Evolutionary conservation across 257 asterid species (phyloP).

Genomic region (Osmanthus fragrans): DNA sequence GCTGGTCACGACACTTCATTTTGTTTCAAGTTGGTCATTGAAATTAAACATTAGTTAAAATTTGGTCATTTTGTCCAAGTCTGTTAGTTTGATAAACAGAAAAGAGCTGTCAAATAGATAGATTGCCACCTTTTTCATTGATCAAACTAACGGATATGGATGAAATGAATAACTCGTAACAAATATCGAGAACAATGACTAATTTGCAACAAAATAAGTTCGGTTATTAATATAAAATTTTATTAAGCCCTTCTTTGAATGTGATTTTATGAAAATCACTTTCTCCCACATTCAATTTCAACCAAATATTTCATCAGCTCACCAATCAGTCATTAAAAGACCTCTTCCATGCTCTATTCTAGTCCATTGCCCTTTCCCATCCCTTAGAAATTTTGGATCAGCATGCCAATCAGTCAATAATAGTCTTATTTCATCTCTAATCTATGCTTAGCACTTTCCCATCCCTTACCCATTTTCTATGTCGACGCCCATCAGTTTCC

Average conservation of each 20-base stretch:
- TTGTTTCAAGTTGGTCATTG: background rate
- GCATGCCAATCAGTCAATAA: background rate
- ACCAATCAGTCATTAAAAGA: no score
- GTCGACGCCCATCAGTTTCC: background rate
- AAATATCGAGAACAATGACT: background rate
- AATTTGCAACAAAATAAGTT: background rate
- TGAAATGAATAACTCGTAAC: background rate
- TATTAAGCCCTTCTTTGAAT: no score
- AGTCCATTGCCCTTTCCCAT: background rate
- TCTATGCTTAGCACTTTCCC: background rate
- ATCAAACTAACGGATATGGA: background rate
- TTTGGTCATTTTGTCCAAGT: background rate
- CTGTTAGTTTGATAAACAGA: background rate
- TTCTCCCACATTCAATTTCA: no score
- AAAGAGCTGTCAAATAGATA: background rate
- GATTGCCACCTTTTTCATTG: background rate
- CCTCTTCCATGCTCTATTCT: no score
- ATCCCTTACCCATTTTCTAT: background rate
- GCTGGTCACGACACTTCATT: background rate
- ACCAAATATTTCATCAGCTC: background rate
- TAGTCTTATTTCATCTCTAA: background rate
- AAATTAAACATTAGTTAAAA: background rate
- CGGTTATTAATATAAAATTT: background rate
- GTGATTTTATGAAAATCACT: no score
- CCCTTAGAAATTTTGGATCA: background rate